Conservation (phyloP, 805 yeast species). For the Saturnispora halmiae region DNA sequence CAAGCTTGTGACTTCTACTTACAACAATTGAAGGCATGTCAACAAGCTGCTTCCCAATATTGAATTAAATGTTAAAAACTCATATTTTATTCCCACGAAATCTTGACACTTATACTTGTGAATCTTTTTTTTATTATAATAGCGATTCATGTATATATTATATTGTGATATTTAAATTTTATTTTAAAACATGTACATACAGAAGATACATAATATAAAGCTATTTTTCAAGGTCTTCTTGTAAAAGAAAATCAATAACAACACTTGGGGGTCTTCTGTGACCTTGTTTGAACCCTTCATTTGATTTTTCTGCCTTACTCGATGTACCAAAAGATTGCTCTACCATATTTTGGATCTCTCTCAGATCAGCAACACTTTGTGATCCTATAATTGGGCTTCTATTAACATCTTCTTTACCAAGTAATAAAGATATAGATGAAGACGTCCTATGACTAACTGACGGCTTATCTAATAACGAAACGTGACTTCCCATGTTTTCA, state of each 20-base stretch:
- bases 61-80: slow-evolving; percentile 20
- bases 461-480: too few species aligned
- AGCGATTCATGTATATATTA: too few species aligned
- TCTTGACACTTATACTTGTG: too few species aligned
- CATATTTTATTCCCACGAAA: background rate
- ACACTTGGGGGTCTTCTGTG: slow-evolving; percentile 32
- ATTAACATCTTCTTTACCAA: background rate
- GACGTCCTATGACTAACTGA: slow-evolving; percentile 1
- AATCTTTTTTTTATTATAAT: too few species aligned
- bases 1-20: slow-evolving; percentile 94
- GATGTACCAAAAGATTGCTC: slow-evolving; percentile 6
- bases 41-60: slow-evolving; percentile 81
- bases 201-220: background rate
- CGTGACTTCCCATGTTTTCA: background rate
- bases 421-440: slow-evolving; percentile 3
- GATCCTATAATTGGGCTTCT: slow-evolving; percentile 1
- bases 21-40: slow-evolving; percentile 97
- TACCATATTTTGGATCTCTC: slow-evolving; percentile 13
- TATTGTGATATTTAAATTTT: too few species aligned
- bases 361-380: slow-evolving; percentile 9
- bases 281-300: background rate
- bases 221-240: background rate
- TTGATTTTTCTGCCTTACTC: background rate
- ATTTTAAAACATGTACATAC: background rate
- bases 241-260: slow-evolving; percentile 29